These are phyloP conservation scores for Lanmaoa rubissima DNA, from an alignment of 768 basidiomycete genomes.

Conservation along the genomic window DNA sequence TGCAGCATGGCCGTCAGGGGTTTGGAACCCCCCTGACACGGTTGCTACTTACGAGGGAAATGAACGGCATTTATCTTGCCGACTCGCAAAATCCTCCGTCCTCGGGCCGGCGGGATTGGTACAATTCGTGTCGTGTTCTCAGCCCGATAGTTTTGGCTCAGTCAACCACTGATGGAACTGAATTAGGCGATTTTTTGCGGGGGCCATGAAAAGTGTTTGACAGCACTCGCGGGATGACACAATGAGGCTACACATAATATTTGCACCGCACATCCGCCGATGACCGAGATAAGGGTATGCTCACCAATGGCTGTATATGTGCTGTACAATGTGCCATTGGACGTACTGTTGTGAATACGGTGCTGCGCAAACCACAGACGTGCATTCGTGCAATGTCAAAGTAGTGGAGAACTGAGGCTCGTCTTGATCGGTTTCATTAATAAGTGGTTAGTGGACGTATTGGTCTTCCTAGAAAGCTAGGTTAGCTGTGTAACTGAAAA, in stretches of 20 bases:
- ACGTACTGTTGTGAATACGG: conserved; percentile 1
- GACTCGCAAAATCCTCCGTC: conserved; percentile 16
- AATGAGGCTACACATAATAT: background rate
- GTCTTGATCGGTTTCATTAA: conserved; percentile 3
- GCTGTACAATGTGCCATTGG: conserved; percentile 11
- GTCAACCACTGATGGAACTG: background rate
- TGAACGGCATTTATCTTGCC: conserved; percentile 26
- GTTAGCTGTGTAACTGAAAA: background rate
- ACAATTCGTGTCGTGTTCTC: background rate
- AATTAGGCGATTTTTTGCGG: background rate
- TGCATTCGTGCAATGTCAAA: background rate
- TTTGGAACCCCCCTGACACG: conserved; percentile 11
- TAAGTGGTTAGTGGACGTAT: background rate
- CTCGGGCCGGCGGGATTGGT: conserved; percentile 16
- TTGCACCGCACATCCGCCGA: conserved; percentile 7
- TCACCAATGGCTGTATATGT: conserved; percentile 13
- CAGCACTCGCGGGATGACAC: conserved; percentile 23
- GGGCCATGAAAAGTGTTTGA: background rate
- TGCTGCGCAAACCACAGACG: conserved; percentile 7
- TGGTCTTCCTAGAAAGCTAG: background rate
- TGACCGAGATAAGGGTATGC: conserved; percentile 21
- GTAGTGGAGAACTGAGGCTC: background rate
- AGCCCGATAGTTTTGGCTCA: background rate
- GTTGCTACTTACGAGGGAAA: conserved; percentile 9
- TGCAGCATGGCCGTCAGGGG: conserved; percentile 27